Conservation (phyloP, 805 yeast species). For the Ogataea neopini region DNA sequence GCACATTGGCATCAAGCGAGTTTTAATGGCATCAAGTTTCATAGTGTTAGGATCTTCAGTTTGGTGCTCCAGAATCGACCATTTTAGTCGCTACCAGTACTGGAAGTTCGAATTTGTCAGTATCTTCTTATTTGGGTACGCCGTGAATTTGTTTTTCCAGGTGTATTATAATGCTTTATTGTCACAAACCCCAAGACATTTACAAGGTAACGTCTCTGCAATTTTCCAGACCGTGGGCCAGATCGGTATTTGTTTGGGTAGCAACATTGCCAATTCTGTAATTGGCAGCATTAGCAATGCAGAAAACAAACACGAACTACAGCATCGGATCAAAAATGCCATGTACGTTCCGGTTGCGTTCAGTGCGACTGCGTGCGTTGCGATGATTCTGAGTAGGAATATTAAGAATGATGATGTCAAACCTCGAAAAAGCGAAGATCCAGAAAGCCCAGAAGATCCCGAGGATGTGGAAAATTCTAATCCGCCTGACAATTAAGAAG, state of each 20-base stretch:
- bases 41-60: constrained; percentile 17
- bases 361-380: constrained; percentile 1
- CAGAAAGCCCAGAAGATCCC: no score
- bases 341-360: constrained; percentile 12
- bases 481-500: background rate
- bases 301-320: background rate
- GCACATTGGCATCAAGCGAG: constrained; percentile 26
- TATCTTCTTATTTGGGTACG: constrained; percentile 23
- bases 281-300: constrained; percentile 11
- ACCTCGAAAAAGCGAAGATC: no score
- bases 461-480: background rate
- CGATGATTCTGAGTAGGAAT: constrained; percentile 11
- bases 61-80: constrained; percentile 26
- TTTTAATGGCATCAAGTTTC: constrained; percentile 14
- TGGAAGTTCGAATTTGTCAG: constrained; percentile 31
- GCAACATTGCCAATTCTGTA: constrained; percentile 30
- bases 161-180: constrained; percentile 36
- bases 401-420: no score
- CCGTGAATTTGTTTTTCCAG: constrained; percentile 35
- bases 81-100: constrained; percentile 18
- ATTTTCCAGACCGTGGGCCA: constrained; percentile 39
- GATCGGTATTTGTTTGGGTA: constrained; percentile 33
- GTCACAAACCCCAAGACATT: constrained; percentile 36
- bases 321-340: constrained; percentile 8
- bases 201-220: constrained; percentile 43